A percentile compares a stretch with the other conserved stretches of the same genome.
Evolutionary conservation across 495 filamentous ascomycete species (phyloP).

Genomic region (Aspergillus sclerotioniger): DNA sequence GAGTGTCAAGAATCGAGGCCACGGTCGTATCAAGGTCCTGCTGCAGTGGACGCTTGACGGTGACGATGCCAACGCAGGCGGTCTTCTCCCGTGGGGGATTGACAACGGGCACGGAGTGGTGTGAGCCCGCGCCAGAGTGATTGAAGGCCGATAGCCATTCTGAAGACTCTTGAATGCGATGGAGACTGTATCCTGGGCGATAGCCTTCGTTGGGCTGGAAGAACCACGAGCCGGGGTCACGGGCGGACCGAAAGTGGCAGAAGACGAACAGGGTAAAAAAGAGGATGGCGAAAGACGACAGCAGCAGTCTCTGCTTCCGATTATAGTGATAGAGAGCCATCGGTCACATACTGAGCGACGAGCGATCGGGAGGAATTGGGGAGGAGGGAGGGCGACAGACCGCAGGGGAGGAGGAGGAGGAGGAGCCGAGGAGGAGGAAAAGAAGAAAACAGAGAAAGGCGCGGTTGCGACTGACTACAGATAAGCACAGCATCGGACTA

Average conservation of each 20-base stretch:
- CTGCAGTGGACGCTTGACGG: constrained; percentile 30
- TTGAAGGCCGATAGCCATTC: constrained; percentile 21
- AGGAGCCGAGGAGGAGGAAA: neutral
- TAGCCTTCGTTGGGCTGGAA: constrained; percentile 27
- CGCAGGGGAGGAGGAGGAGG: neutral
- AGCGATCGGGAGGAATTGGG: neutral
- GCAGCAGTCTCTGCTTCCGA: constrained; percentile 23
- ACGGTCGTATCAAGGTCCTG: constrained; percentile 50
- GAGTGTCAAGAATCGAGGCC: constrained; percentile 49
- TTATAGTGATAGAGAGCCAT: constrained; percentile 14
- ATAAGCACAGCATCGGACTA: neutral
- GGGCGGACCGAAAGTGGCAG: constrained; percentile 24
- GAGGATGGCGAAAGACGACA: constrained; percentile 26
- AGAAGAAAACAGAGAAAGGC: neutral
- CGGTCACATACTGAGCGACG: constrained; percentile 3
- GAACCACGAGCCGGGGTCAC: constrained; percentile 27
- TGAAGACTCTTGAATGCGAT: constrained; percentile 22
- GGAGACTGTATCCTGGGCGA: constrained; percentile 23
- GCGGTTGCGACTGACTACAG: neutral
- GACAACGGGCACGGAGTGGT: constrained; percentile 1
- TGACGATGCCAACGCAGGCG: constrained; percentile 38
- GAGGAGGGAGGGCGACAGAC: neutral
- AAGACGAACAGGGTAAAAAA: constrained; percentile 28
- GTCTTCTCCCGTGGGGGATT: constrained; percentile 7
- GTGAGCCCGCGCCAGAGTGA: constrained; percentile 6